Percentiles rank a stretch among this genome's conserved stretches.
These are phyloP conservation scores for Penicillium diatomitis DNA, from an alignment of 495 filamentous ascomycete genomes.

Conservation along the genomic window DNA sequence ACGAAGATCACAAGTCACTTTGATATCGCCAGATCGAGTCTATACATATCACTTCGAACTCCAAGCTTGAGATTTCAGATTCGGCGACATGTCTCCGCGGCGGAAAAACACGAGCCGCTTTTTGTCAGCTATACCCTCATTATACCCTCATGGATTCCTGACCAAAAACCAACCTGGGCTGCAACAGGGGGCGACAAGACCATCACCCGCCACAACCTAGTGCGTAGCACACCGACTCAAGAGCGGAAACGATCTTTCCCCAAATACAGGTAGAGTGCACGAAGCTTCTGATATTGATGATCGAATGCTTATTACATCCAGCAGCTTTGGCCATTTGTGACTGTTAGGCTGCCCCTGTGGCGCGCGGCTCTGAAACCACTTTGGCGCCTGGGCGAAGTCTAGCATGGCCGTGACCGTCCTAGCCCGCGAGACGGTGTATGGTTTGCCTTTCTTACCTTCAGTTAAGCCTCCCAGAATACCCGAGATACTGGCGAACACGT, in stretches of 20 bases:
- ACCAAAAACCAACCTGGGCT: not conserved
- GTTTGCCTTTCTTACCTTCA: slow-evolving; percentile 19
- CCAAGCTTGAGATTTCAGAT: not conserved
- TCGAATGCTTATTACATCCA: not conserved
- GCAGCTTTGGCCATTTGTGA: too few relatives aligned
- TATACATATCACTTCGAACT: not conserved
- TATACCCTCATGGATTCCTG: not conserved
- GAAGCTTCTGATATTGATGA: not conserved
- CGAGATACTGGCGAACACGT: slow-evolving; percentile 16
- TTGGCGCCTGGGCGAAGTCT: slow-evolving; percentile 24
- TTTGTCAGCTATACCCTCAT: not conserved
- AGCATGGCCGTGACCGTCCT: slow-evolving; percentile 17
- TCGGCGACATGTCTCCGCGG: not conserved
- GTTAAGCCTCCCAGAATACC: slow-evolving; percentile 17
- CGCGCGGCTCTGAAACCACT: slow-evolving; percentile 21
- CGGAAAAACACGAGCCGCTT: not conserved
- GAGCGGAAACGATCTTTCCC: not conserved
- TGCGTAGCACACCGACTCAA: not conserved
- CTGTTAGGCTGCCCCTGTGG: slow-evolving; percentile 20
- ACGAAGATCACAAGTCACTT: not conserved
- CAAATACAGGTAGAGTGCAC: not conserved
- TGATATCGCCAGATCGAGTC: too few relatives aligned
- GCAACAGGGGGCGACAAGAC: not conserved
- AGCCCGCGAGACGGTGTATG: slow-evolving; percentile 12
- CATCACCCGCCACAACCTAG: not conserved